phyloP scores from a whole-genome alignment of 176 grass and related monocot species.

The Bothriochloa decipiens region DNA sequence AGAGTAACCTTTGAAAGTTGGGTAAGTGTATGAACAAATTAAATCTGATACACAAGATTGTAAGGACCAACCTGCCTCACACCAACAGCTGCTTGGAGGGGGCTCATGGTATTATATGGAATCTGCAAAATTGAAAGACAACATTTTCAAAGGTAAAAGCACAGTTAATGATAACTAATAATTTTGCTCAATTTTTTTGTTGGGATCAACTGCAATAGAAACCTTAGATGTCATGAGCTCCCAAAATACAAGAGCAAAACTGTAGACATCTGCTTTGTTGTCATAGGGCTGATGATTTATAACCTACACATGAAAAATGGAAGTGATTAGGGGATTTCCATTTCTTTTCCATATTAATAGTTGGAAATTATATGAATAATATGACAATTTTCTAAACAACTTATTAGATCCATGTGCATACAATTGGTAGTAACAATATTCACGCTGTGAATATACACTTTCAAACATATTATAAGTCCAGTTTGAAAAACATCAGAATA shows the following conservation, averaged over 20 bases:
- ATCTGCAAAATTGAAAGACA: constrained; percentile 51
- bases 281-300: constrained; percentile 83
- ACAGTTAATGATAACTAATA: constrained; percentile 14
- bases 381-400: neutral
- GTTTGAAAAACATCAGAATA: neutral
- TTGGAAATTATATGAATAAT: constrained; percentile 17
- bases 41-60: neutral
- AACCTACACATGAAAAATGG: constrained; percentile 50
- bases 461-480: neutral
- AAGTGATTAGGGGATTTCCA: neutral
- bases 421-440: neutral
- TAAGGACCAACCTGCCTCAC: constrained; percentile 67
- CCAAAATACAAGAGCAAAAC: constrained; percentile 84
- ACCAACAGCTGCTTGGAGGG: constrained; percentile 73
- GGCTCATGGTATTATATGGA: constrained; percentile 76
- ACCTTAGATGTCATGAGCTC: constrained; percentile 83
- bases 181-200: neutral
- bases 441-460: neutral
- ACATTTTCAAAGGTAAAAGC: constrained; percentile 8
- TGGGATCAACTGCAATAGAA: neutral
- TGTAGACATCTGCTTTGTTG: constrained; percentile 81
- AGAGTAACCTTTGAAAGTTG: neutral
- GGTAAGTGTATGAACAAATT: neutral
- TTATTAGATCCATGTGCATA: neutral
- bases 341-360: neutral